phyloP scores from a whole-genome alignment of 1,284 basidiomycete genomes.

The Cutaneotrichosporon arboriforme region DNA sequence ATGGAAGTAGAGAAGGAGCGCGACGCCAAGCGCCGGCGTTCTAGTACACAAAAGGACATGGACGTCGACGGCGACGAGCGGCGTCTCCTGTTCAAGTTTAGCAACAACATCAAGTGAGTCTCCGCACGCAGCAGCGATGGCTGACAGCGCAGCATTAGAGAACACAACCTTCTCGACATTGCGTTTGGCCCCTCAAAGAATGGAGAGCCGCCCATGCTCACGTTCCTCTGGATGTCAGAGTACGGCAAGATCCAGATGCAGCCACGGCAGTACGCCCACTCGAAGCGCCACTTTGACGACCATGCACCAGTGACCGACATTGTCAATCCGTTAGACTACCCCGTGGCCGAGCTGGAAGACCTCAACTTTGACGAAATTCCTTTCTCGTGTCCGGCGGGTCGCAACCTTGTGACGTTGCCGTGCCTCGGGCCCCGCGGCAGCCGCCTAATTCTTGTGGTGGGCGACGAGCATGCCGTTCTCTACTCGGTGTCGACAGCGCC shows the following conservation, averaged over 20 bases:
- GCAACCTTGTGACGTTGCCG: conserved; percentile 31
- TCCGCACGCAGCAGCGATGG: background rate
- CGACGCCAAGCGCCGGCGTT: conserved; percentile 26
- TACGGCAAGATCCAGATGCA: conserved; percentile 56
- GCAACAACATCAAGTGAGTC: conserved; percentile 47
- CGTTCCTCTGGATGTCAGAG: conserved; percentile 54
- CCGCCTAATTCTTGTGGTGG: conserved; percentile 31
- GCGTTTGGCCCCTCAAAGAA: conserved; percentile 56
- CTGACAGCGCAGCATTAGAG: conserved; percentile 57
- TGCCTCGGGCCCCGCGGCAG: background rate
- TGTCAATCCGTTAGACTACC: conserved; percentile 50
- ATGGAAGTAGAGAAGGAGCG: conserved; percentile 39
- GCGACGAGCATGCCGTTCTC: conserved; percentile 42
- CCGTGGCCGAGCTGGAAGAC: conserved; percentile 11
- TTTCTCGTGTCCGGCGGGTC: conserved; percentile 41
- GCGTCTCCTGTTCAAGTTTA: conserved; percentile 33
- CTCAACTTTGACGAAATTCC: conserved; percentile 41
- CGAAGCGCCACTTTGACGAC: conserved; percentile 51
- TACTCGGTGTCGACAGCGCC: conserved; percentile 17
- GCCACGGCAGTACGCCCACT: conserved; percentile 57
- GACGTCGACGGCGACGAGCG: conserved; percentile 13
- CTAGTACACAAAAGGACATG: conserved; percentile 9
- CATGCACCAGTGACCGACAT: conserved; percentile 52
- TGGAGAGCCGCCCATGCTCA: conserved; percentile 54
- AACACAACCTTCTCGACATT: conserved; percentile 67